These are phyloP conservation scores for Croton laevigatus DNA, from an alignment of 441 rosid genomes.

Conservation along the genomic window DNA sequence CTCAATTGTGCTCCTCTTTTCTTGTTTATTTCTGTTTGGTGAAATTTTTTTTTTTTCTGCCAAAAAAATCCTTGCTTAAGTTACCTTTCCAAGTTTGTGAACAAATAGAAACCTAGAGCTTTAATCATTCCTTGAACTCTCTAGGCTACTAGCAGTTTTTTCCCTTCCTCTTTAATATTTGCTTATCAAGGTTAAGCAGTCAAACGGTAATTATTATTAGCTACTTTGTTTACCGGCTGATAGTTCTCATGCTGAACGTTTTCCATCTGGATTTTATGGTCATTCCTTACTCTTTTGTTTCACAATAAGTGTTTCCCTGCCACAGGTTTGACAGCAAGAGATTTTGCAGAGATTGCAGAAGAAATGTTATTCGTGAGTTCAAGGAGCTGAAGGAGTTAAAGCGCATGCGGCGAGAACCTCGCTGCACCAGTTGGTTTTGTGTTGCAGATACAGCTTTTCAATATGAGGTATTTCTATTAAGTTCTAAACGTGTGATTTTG, in stretches of 20 bases:
- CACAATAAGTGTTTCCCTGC: slow-evolving; percentile 24
- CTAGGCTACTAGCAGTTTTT: not conserved
- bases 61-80: not conserved
- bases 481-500: slow-evolving; percentile 18
- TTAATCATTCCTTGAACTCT: not conserved
- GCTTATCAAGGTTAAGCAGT: not conserved
- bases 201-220: not conserved
- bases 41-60: not conserved
- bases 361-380: slow-evolving; percentile 93
- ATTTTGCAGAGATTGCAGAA: slow-evolving; percentile 97
- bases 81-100: not conserved
- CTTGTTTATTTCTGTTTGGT: not conserved
- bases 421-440: slow-evolving; percentile 86
- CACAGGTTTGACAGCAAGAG: slow-evolving; percentile 96
- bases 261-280: slow-evolving; percentile 2
- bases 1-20: not conserved
- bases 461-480: slow-evolving; percentile 65
- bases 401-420: slow-evolving; percentile 87
- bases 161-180: not conserved
- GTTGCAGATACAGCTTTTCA: slow-evolving; percentile 82
- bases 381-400: slow-evolving; percentile 94
- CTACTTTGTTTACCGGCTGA: not conserved
- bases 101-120: not conserved
- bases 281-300: not conserved
- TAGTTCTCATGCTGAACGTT: slow-evolving; percentile 17